Percentiles rank a stretch among this genome's conserved stretches.
Conservation (phyloP, 2,329 filamentous ascomycete species). For the Ambrosiella xylebori region DNA sequence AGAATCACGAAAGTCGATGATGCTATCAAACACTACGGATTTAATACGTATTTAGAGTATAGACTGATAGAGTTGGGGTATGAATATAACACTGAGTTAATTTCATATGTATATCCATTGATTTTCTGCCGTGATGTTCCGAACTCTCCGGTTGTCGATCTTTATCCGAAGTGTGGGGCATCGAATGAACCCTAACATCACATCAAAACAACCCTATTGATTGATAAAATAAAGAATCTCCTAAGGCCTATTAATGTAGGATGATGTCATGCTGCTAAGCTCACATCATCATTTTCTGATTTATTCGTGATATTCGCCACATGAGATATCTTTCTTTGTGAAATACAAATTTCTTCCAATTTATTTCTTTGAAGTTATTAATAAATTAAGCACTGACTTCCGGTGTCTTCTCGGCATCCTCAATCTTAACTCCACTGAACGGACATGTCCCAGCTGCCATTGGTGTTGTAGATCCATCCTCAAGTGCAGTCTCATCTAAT, state of each 20-base stretch:
- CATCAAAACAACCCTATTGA: not conserved
- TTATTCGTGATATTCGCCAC: too few relatives aligned
- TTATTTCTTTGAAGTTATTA: not conserved
- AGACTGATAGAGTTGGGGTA: too few relatives aligned
- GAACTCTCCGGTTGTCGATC: not conserved
- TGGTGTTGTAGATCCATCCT: constrained; percentile 25
- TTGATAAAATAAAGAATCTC: too few relatives aligned
- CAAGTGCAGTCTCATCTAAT: constrained; percentile 25
- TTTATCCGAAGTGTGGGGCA: not conserved
- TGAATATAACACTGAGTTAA: not conserved
- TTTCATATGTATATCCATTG: not conserved
- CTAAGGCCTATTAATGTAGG: too few relatives aligned
- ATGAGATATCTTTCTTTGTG: too few relatives aligned
- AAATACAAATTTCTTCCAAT: too few relatives aligned
- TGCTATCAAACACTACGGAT: too few relatives aligned
- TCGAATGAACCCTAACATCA: not conserved
- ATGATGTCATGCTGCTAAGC: too few relatives aligned
- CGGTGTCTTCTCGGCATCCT: constrained; percentile 15
- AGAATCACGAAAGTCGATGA: too few relatives aligned
- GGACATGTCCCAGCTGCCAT: constrained; percentile 30
- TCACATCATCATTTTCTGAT: too few relatives aligned
- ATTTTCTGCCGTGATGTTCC: not conserved
- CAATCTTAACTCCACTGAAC: constrained; percentile 27
- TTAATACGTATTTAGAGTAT: too few relatives aligned
- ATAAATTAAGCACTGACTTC: constrained; percentile 14